Evolutionary conservation across 2,329 filamentous ascomycete genomes (phyloP).

Genomic region (Leptographium radiaticola): DNA sequence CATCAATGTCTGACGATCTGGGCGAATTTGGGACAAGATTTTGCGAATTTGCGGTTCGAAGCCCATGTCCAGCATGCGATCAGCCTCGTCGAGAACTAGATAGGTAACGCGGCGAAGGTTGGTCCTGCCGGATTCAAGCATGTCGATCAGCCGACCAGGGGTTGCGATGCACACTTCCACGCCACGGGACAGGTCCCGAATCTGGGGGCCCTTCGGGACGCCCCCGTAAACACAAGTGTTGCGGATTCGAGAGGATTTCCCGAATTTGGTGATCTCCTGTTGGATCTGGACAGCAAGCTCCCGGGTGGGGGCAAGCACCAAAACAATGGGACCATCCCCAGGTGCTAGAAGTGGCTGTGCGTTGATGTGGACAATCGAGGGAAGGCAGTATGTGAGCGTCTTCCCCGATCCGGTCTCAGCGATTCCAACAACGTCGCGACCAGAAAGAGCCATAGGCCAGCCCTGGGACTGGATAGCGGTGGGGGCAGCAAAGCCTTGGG

Average conservation of each 20-base stretch:
- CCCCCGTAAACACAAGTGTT: conserved; percentile 99
- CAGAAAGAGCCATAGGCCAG: conserved; percentile 97
- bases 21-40: conserved; percentile 94
- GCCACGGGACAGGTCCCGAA: conserved; percentile 84
- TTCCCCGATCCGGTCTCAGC: conserved; percentile 98
- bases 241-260: conserved; percentile 92
- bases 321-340: conserved; percentile 90
- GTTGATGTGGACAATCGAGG: conserved; percentile 98
- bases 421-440: conserved; percentile 97
- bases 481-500: conserved; percentile 84
- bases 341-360: conserved; percentile 91
- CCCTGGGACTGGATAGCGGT: conserved; percentile 97
- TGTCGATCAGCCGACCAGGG: conserved; percentile 93
- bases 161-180: conserved; percentile 99
- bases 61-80: conserved; percentile 99
- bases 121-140: conserved; percentile 95
- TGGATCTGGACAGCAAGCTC: conserved; percentile 98
- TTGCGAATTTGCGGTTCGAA: conserved; percentile 99
- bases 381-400: conserved; percentile 95
- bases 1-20: conserved; percentile 98
- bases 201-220: conserved; percentile 95
- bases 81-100: conserved; percentile 94
- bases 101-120: conserved; percentile 97
- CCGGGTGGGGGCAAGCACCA: conserved; percentile 91
- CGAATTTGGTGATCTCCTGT: conserved; percentile 96